Conservation (phyloP, 768 basidiomycete species). For the Symmetrospora coprosmae region DNA sequence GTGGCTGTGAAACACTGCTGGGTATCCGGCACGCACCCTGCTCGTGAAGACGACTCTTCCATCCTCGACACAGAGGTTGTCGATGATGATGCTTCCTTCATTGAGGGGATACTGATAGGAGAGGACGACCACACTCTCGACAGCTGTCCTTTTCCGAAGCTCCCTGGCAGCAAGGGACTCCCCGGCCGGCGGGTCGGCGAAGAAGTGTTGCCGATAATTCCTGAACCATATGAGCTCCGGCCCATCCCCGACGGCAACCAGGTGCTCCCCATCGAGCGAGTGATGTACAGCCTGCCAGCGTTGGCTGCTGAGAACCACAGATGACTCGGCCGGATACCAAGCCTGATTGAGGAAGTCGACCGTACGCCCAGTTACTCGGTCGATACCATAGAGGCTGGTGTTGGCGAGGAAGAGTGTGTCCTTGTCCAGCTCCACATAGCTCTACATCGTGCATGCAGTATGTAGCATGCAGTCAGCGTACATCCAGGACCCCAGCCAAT, state of each 20-base stretch:
- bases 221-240: conserved; percentile 8
- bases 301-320: not conserved
- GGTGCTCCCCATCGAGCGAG: conserved; percentile 7
- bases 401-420: conserved; percentile 8
- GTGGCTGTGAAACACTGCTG: not conserved
- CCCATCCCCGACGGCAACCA: not conserved
- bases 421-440: conserved; percentile 16
- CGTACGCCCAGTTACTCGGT: not conserved
- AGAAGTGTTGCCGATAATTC: not conserved
- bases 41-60: conserved; percentile 9
- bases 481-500: too few relatives aligned
- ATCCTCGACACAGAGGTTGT: conserved; percentile 15
- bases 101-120: too few relatives aligned
- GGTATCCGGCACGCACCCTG: not conserved
- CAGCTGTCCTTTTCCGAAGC: too few relatives aligned
- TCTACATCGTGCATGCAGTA: too few relatives aligned
- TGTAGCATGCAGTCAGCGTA: too few relatives aligned
- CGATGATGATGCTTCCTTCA: not conserved
- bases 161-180: too few relatives aligned
- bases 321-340: not conserved
- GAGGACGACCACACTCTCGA: too few relatives aligned
- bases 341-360: not conserved
- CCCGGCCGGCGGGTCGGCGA: too few relatives aligned
- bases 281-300: conserved; percentile 1
- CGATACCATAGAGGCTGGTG: not conserved